Base-by-base conservation (phyloP, 306 rosid genomes). In the Cercis canadensis region DNA sequence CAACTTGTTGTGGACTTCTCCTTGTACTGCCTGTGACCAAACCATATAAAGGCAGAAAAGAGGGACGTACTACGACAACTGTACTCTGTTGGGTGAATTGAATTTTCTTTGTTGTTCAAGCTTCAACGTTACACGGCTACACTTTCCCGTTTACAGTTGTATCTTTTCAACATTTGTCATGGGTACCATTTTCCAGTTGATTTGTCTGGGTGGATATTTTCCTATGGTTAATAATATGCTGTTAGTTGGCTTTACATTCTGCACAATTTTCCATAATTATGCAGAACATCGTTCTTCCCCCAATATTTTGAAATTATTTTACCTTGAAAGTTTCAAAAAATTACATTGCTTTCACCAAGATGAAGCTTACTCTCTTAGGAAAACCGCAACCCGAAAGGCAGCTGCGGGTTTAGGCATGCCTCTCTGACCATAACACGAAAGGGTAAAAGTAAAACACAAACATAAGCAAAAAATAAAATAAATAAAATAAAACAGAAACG, bases 41-140 rank as follows among this genome's bases (percentile, higher is more conserved):
- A 17, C 53, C 9, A 47, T 47, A 47, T 15, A 15, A 47, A 47
- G 6, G 53, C 9, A 5, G 17, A 47, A 2, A 46, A 47, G 4
- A 2, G 19, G 34, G 53, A 36, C 10, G 46, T 14, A 37, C 47
- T 9, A 18, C 13, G 14, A 15, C 14, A 5, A 56, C 29, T 3
- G 1, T 24, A 24, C 1, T 3, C 19, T 15, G 0, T 41, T 21
- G 8, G 37, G 17, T 61, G 33, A 6, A 15, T 16, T 15, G 43
- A 62, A 62, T 57, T 69, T 41, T 69, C 1, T 44, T 10, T 7
- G 14, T 14, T 11, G 56, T 69, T 69, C 56, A 56, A 29, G 31
- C 33, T 11, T 62, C n/a, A 18, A 61, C 4, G 52, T 51, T 47
- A n/a, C 62, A 24, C 55, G 49, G 16, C 36, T 11, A 33, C 16